These are phyloP conservation scores for Phytophthora cryptogea DNA, from an alignment of 352 stramenopile species.

Conservation along the genomic window DNA sequence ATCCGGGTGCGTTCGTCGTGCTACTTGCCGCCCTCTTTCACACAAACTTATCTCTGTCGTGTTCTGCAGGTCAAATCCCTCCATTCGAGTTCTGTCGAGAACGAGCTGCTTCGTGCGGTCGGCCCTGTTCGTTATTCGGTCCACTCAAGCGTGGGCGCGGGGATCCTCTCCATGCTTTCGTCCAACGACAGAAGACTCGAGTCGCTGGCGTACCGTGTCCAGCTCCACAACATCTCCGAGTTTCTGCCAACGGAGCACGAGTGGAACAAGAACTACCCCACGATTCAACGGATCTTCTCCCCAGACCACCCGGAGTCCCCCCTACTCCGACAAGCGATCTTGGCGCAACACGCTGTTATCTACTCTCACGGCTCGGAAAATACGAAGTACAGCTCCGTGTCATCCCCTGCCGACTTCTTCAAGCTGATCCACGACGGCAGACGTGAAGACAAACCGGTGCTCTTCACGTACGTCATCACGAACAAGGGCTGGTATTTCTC, in stretches of 20 bases:
- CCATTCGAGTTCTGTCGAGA: neutral
- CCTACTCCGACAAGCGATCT: slow-evolving; percentile 32
- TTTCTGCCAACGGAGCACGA: slow-evolving; percentile 33
- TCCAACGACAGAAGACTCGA: slow-evolving; percentile 19
- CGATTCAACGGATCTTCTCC: slow-evolving; percentile 39
- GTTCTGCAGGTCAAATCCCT: slow-evolving; percentile 24
- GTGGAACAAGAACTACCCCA: slow-evolving; percentile 42
- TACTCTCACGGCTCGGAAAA: slow-evolving; percentile 27
- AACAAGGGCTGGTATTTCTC: slow-evolving; percentile 38
- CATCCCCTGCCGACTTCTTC: slow-evolving; percentile 31
- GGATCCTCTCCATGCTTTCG: slow-evolving; percentile 21
- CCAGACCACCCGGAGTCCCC: slow-evolving; percentile 32
- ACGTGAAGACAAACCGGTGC: slow-evolving; percentile 32
- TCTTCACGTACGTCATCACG: slow-evolving; percentile 37
- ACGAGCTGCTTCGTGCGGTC: slow-evolving; percentile 20
- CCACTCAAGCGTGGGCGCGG: slow-evolving; percentile 32
- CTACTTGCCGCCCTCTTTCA: neutral
- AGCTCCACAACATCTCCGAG: slow-evolving; percentile 35
- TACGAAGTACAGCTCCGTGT: slow-evolving; percentile 27
- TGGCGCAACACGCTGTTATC: slow-evolving; percentile 34
- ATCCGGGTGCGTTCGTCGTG: slow-evolving; percentile 10
- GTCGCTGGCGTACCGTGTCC: slow-evolving; percentile 36
- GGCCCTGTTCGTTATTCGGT: slow-evolving; percentile 40
- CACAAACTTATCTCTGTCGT: neutral
- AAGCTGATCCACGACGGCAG: slow-evolving; percentile 32